These are phyloP conservation scores for Erodium texanum DNA, from an alignment of 441 rosid genomes.

Conservation along the genomic window DNA sequence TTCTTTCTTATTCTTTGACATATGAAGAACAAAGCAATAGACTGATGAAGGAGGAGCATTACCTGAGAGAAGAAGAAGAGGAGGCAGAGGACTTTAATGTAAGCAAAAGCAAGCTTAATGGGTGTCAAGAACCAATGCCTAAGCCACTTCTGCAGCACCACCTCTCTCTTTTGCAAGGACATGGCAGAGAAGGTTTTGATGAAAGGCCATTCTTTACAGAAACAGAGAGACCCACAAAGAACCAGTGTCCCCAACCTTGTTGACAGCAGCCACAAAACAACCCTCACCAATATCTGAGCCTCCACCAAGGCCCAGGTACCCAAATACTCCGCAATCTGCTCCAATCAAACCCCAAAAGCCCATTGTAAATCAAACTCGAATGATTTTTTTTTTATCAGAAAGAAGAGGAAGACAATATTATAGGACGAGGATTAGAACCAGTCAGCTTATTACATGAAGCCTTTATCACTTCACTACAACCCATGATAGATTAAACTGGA, in stretches of 20 bases:
- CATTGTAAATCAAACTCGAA: too few relatives aligned
- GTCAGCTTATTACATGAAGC: too few relatives aligned
- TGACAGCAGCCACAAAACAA: conserved; percentile 28
- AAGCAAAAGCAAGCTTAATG: conserved; percentile 36
- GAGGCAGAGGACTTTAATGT: conserved; percentile 33
- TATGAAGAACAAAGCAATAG: too few relatives aligned
- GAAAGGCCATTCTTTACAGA: conserved; percentile 46
- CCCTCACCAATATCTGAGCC: conserved; percentile 27
- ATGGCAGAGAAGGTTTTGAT: conserved; percentile 37
- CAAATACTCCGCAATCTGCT: conserved; percentile 35
- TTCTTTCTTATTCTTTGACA: too few relatives aligned
- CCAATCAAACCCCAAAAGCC: too few relatives aligned
- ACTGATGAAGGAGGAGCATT: not conserved
- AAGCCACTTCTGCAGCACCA: conserved; percentile 40
- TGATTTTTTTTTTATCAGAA: too few relatives aligned
- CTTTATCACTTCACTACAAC: too few relatives aligned
- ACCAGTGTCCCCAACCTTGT: conserved; percentile 66
- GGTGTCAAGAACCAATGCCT: conserved; percentile 35
- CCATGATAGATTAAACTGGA: too few relatives aligned
- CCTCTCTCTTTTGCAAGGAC: conserved; percentile 47
- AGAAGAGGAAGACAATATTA: too few relatives aligned
- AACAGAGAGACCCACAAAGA: conserved; percentile 49
- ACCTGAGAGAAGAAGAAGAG: conserved; percentile 49
- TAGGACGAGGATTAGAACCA: too few relatives aligned
- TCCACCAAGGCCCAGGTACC: conserved; percentile 29